Evolutionary conservation across 2,329 filamentous ascomycete genomes (phyloP).

Genomic region (Fusarium kyushuense): DNA sequence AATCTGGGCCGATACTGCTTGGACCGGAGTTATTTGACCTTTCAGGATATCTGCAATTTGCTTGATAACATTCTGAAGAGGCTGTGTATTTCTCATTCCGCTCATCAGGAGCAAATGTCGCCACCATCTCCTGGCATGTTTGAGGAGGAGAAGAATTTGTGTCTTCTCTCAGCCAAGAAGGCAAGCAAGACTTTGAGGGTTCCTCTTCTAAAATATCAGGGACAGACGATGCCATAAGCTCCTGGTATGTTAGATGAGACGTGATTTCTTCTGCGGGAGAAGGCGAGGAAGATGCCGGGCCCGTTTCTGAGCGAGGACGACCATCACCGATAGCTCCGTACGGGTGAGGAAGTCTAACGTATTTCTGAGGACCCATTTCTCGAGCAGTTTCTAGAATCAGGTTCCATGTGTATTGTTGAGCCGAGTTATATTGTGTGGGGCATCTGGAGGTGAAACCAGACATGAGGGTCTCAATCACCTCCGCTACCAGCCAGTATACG

Average conservation of each 20-base stretch:
- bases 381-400: neutral
- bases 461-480: neutral
- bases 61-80: neutral
- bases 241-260: neutral
- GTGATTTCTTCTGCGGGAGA: neutral
- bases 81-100: neutral
- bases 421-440: neutral
- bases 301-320: neutral
- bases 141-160: neutral
- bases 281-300: neutral
- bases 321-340: constrained; percentile 11
- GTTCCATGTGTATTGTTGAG: neutral
- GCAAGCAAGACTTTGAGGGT: neutral
- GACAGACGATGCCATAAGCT: neutral
- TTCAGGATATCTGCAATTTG: no score
- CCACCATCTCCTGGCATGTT: neutral
- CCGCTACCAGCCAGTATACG: neutral
- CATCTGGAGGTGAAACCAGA: neutral
- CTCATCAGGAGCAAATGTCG: neutral
- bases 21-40: neutral
- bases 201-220: neutral
- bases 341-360: neutral
- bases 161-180: no score
- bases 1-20: neutral
- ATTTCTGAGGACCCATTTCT: neutral